Evolutionary conservation across 1,139 yeast species (phyloP), one percentile per base, ranked within the genome.

Genomic region (Yamadazyma jaroonii): DNA sequence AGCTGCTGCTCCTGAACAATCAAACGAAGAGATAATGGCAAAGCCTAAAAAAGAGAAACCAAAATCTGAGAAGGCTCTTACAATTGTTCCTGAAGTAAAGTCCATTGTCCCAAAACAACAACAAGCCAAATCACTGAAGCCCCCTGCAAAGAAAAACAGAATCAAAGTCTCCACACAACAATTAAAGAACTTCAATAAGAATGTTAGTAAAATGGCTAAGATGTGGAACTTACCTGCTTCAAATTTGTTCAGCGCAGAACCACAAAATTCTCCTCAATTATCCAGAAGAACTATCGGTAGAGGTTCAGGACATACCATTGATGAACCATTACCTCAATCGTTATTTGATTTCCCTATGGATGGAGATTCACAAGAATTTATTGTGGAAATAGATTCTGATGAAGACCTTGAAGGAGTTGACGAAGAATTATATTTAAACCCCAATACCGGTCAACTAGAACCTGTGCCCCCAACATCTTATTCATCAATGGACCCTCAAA

Each of bases 171-270:
- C 46, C 4, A 29, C 32, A 23, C 46, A 41, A 3, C 52, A 48
- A 26, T 25, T 48, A 21, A 46, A 42, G 36, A 46, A 36, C 29
- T 41, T 48, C 31, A 47, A 47, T 21, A 53, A 53, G 38, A 52
- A 50, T 32, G 38, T 61, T 10, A 44, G 47, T 24, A 59, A 54
- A 36, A 36, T 64, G 4, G 49, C 60, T 4, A 47, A 54, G 20
- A 64, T 53, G 41, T 67, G 73, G 73, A 62, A 62, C 43, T 48
- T 57, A 38, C 73, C 72, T 0, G 67, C 64, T 2, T 47, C 55
- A 0, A 47, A 52, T 9, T 38, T 56, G 31, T 57, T 61, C 31
- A 28, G 11, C 9, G 25, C 27, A 7, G 14, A 25, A 23, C 23
- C 15, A 8, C 35, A 34, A 7, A 32, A 32, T 21, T 29, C 38